These are phyloP conservation scores for Sedum album DNA, from an alignment of 164 flowering plant species.

Conservation along the genomic window DNA sequence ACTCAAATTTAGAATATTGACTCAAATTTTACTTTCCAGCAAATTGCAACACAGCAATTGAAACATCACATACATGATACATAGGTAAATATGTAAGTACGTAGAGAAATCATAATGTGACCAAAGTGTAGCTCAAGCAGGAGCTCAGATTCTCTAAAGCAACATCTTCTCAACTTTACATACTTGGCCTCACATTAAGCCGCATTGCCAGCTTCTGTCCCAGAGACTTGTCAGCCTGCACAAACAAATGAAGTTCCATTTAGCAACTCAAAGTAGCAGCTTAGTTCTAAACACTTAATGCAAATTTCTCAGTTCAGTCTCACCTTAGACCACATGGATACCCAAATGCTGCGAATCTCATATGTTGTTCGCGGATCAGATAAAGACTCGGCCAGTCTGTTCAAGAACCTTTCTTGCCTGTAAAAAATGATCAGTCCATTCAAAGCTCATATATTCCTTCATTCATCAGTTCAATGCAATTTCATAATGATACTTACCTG, in stretches of 20 bases:
- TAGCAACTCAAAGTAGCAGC: background rate
- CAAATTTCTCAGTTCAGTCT: background rate
- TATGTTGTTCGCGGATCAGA: slow-evolving; percentile 86
- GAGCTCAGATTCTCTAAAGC: too few species aligned
- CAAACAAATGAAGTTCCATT: background rate
- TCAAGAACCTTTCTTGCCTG: slow-evolving; percentile 82
- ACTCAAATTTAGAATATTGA: background rate
- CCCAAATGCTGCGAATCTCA: slow-evolving; percentile 78
- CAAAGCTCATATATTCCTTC: too few species aligned
- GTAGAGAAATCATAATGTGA: background rate
- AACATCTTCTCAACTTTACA: slow-evolving; percentile 20
- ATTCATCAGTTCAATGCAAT: background rate
- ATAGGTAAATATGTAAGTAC: background rate
- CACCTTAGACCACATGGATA: slow-evolving; percentile 85
- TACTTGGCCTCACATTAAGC: slow-evolving; percentile 70
- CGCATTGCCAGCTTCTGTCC: slow-evolving; percentile 82
- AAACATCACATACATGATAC: background rate
- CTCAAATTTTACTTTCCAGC: background rate
- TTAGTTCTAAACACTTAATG: background rate
- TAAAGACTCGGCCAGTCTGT: slow-evolving; percentile 56
- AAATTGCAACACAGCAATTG: background rate
- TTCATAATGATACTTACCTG: slow-evolving; percentile 37
- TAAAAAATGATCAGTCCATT: background rate
- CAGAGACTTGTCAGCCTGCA: slow-evolving; percentile 74
- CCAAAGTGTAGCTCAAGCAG: too few species aligned